Evolutionary conservation across 306 rosid species (phyloP).

Genomic region (Bauhinia variegata): DNA sequence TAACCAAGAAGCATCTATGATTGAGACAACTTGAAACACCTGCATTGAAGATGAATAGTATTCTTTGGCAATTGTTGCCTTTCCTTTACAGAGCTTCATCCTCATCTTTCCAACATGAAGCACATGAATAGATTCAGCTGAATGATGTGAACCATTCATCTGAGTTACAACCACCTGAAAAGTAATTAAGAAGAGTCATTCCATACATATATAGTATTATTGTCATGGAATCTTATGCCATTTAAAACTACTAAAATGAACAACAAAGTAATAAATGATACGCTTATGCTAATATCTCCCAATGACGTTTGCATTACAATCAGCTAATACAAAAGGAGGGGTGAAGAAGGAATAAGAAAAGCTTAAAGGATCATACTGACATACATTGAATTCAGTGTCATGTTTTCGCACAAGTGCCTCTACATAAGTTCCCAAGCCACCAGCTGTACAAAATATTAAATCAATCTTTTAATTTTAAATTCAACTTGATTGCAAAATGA

Average conservation of each 20-base stretch:
- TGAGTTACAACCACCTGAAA: constrained; percentile 84
- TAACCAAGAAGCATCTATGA: constrained; percentile 1
- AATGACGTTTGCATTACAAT: not conserved
- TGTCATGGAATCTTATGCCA: too few species aligned
- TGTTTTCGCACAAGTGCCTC: constrained; percentile 92
- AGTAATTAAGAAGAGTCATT: constrained; percentile 16
- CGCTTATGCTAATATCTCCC: constrained; percentile 12
- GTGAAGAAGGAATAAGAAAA: constrained; percentile 3
- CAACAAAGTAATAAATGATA: not conserved
- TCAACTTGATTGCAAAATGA: constrained; percentile 2
- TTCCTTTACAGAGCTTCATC: constrained; percentile 80
- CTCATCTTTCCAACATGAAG: constrained; percentile 92
- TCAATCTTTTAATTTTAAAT: constrained; percentile 24
- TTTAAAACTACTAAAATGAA: not conserved
- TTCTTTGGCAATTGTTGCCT: constrained; percentile 70
- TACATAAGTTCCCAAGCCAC: constrained; percentile 92
- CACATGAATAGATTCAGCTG: constrained; percentile 73
- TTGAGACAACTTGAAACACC: constrained; percentile 45
- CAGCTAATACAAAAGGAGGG: not conserved
- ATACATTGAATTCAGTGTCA: constrained; percentile 82
- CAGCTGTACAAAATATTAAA: constrained; percentile 64
- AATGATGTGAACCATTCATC: constrained; percentile 64
- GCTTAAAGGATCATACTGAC: constrained; percentile 31
- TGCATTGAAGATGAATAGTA: constrained; percentile 86
- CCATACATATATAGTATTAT: too few species aligned